Conservation (phyloP, 257 asterid species). For the Ilex aquifolium region DNA sequence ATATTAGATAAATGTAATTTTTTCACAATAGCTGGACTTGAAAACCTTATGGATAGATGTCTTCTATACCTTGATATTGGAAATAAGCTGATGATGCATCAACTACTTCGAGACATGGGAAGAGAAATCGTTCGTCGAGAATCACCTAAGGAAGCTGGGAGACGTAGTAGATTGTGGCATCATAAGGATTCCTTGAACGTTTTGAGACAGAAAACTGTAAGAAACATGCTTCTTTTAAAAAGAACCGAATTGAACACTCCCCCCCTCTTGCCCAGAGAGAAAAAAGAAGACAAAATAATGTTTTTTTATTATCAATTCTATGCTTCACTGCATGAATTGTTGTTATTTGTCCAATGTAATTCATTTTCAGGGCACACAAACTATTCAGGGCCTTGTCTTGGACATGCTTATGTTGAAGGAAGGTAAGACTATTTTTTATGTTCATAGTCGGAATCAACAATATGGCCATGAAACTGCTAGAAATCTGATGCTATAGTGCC, state of each 20-base stretch:
- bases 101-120: conserved; percentile 11
- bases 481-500: no score
- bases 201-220: neutral
- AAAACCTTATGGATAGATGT: neutral
- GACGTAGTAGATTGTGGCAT: conserved; percentile 7
- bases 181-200: neutral
- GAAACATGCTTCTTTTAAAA: neutral
- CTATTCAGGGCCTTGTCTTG: conserved; percentile 10
- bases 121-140: conserved; percentile 14
- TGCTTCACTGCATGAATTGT: no score
- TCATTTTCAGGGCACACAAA: conserved; percentile 11
- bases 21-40: neutral
- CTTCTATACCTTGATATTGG: neutral
- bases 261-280: no score
- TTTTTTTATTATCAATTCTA: no score
- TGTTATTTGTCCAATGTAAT: neutral
- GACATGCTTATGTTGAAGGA: conserved; percentile 13
- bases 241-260: no score
- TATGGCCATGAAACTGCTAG: neutral
- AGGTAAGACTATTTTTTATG: neutral
- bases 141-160: conserved; percentile 11
- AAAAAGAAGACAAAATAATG: no score
- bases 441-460: neutral
- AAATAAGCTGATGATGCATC: conserved; percentile 1
- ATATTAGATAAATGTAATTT: neutral